phyloP scores from a whole-genome alignment of 1,284 basidiomycete species.

The Coniophora puteana region DNA sequence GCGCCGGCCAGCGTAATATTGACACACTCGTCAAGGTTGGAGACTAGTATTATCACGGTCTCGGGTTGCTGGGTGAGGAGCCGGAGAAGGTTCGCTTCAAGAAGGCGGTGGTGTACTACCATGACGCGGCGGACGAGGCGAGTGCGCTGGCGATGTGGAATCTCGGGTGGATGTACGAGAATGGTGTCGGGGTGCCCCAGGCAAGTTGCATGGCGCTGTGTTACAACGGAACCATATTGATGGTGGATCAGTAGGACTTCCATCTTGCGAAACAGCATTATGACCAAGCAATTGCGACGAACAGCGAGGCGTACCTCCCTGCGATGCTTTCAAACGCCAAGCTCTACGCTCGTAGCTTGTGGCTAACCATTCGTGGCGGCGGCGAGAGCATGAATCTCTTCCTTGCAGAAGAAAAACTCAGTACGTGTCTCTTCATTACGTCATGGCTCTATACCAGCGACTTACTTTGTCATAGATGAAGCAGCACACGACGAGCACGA shows the following conservation, averaged over 20 bases:
- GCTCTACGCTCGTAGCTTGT: conserved; percentile 81
- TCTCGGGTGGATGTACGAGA: conserved; percentile 98
- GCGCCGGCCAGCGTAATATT: conserved; percentile 90
- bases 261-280: conserved; percentile 97
- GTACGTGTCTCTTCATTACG: conserved; percentile 9
- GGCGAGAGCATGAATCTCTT: conserved; percentile 65
- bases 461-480: conserved; percentile 15
- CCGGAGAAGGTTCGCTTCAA: conserved; percentile 63
- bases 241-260: conserved; percentile 68
- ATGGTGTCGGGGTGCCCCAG: conserved; percentile 87
- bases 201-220: too few relatives aligned
- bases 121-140: conserved; percentile 85
- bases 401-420: conserved; percentile 45
- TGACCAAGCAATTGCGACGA: conserved; percentile 85
- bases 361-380: conserved; percentile 75
- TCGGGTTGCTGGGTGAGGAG: conserved; percentile 70
- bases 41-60: conserved; percentile 91
- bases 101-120: conserved; percentile 92
- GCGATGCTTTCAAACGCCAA: conserved; percentile 80
- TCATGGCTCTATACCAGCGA: conserved; percentile 8
- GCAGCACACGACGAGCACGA: conserved; percentile 17
- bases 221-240: not conserved
- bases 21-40: conserved; percentile 96
- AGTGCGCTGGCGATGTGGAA: conserved; percentile 98
- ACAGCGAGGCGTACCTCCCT: conserved; percentile 86